Evolutionary conservation across 75 land plant species (phyloP).

Genomic region (Azolla pinnata): DNA sequence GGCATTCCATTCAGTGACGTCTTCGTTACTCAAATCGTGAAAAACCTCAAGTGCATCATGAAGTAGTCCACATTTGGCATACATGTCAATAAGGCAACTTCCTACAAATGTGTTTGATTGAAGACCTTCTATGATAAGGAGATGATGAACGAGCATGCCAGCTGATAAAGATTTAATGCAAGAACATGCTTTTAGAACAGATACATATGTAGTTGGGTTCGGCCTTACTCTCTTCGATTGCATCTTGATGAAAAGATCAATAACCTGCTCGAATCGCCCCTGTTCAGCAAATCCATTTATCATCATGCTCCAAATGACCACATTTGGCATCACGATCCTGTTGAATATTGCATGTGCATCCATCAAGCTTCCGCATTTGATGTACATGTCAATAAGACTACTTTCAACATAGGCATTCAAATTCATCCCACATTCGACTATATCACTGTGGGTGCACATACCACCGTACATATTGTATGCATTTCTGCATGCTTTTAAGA

Average conservation of each 20-base stretch:
- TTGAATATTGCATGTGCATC: conserved; percentile 50
- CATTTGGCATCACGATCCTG: conserved; percentile 41
- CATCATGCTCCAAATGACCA: conserved; percentile 58
- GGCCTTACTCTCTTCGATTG: conserved; percentile 34
- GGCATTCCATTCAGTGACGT: background rate
- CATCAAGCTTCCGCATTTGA: conserved; percentile 20
- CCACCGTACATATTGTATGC: conserved; percentile 9
- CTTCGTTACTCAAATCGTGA: background rate
- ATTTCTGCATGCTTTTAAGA: conserved; percentile 10
- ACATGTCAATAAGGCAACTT: conserved; percentile 45
- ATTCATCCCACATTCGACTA: conserved; percentile 33
- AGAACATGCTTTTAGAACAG: conserved; percentile 38
- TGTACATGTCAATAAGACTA: conserved; percentile 35
- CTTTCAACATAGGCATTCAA: conserved; percentile 35
- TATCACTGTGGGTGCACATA: conserved; percentile 43
- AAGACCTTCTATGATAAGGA: conserved; percentile 17
- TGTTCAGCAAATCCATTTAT: conserved; percentile 45
- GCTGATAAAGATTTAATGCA: conserved; percentile 16
- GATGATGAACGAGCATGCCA: conserved; percentile 40
- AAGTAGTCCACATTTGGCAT: conserved; percentile 23
- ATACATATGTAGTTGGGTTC: conserved; percentile 44
- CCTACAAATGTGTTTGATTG: conserved; percentile 29
- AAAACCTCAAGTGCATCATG: background rate
- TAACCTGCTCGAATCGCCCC: conserved; percentile 29
- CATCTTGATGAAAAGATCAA: conserved; percentile 39